These are phyloP conservation scores for Ceratocystiopsis brevicomis DNA, from an alignment of 2,329 filamentous ascomycete genomes.

Conservation along the genomic window DNA sequence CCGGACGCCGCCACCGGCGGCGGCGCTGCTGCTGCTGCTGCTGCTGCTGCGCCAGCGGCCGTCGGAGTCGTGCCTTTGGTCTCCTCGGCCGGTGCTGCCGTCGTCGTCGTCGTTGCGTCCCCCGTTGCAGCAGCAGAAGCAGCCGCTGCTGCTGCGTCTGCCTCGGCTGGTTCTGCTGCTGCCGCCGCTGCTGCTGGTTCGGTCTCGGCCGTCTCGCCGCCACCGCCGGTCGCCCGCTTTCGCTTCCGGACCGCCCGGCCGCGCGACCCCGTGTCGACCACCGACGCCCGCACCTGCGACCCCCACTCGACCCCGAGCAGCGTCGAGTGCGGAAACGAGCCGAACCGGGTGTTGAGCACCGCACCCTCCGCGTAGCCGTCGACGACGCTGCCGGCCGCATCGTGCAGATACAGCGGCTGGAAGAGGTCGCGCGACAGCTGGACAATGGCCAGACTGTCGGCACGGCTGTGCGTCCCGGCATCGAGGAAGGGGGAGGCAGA, in stretches of 20 bases:
- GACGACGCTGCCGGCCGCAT: slow-evolving; percentile 36
- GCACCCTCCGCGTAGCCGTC: slow-evolving; percentile 59
- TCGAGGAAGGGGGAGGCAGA: slow-evolving; percentile 60
- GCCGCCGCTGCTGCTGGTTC: too few relatives aligned
- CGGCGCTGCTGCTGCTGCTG: slow-evolving; percentile 23
- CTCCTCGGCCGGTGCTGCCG: not conserved
- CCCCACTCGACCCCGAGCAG: slow-evolving; percentile 71
- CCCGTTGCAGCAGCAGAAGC: too few relatives aligned
- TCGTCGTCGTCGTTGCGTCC: slow-evolving; percentile 2
- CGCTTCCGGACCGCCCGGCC: slow-evolving; percentile 38
- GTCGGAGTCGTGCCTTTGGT: not conserved
- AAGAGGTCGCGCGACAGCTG: slow-evolving; percentile 78
- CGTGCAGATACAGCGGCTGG: slow-evolving; percentile 52
- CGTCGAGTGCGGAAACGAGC: slow-evolving; percentile 69
- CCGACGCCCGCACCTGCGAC: slow-evolving; percentile 73
- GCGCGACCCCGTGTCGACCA: slow-evolving; percentile 79
- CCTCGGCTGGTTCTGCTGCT: slow-evolving; percentile 17
- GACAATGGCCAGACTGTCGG: slow-evolving; percentile 58
- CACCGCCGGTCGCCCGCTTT: slow-evolving; percentile 17
- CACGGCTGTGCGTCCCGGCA: slow-evolving; percentile 40
- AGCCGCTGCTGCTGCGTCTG: not conserved
- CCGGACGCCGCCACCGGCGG: slow-evolving; percentile 36
- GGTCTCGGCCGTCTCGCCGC: too few relatives aligned
- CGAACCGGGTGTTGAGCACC: slow-evolving; percentile 81
- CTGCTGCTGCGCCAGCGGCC: too few relatives aligned